A percentile compares a stretch with the other conserved stretches of the same genome.
phyloP scores from a whole-genome alignment of 1,139 yeast genomes.

The Pichia sp. region DNA sequence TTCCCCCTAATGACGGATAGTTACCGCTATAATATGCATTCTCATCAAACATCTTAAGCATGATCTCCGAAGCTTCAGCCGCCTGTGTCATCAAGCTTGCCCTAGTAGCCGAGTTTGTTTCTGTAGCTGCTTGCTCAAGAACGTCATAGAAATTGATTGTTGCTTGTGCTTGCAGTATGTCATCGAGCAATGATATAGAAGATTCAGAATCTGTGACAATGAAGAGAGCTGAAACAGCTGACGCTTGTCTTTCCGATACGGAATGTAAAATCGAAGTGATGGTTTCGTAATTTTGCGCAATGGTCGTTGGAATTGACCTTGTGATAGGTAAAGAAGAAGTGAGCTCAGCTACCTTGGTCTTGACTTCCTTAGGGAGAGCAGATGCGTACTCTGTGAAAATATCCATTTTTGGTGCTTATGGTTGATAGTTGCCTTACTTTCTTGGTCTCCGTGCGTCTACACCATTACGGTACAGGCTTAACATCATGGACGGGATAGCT shows the following conservation, averaged over 20 bases:
- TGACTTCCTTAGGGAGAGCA: no score
- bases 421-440: no score
- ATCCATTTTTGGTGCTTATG: no score
- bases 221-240: slow-evolving; percentile 11
- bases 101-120: slow-evolving; percentile 28
- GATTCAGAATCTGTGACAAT: slow-evolving; percentile 22
- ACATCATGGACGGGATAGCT: no score
- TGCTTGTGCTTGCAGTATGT: slow-evolving; percentile 32
- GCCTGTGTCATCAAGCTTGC: slow-evolving; percentile 31
- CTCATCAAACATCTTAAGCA: slow-evolving; percentile 22
- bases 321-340: no score
- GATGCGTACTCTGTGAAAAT: no score
- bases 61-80: slow-evolving; percentile 31
- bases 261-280: slow-evolving; percentile 15
- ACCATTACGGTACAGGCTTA: no score
- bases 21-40: slow-evolving; percentile 34
- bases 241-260: slow-evolving; percentile 7
- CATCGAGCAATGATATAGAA: slow-evolving; percentile 20
- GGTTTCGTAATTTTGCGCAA: slow-evolving; percentile 10
- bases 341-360: no score
- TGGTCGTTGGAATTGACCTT: slow-evolving; percentile 13
- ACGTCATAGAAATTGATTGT: slow-evolving; percentile 31
- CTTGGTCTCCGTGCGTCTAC: no score
- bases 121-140: slow-evolving; percentile 34
- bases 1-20: slow-evolving; percentile 38